Conservation (phyloP, 805 yeast species). For the Saccharomyces eubayanus region DNA sequence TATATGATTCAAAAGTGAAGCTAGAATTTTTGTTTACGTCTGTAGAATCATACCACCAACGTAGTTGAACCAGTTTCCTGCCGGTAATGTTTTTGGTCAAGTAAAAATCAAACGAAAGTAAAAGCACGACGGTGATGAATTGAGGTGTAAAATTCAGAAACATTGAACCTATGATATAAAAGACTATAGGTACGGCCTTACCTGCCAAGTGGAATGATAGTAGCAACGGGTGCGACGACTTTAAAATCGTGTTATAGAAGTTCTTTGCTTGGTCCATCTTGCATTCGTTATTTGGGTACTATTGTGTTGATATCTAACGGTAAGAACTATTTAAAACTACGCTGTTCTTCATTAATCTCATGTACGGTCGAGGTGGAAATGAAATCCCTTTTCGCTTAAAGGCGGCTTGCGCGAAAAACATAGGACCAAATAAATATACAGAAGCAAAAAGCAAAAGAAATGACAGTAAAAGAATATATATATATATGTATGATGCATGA, state of each 20-base stretch:
- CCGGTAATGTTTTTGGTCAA: slow-evolving; percentile 88
- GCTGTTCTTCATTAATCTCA: neutral
- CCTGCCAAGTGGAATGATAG: slow-evolving; percentile 26
- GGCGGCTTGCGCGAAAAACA: neutral
- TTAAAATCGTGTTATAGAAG: slow-evolving; percentile 29
- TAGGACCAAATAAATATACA: neutral
- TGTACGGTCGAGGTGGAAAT: neutral
- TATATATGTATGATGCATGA: neutral
- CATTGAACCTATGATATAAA: slow-evolving; percentile 27
- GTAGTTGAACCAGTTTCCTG: slow-evolving; percentile 75
- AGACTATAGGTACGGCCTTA: slow-evolving; percentile 27
- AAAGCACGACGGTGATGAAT: slow-evolving; percentile 67
- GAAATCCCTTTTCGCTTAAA: neutral
- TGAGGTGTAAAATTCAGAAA: slow-evolving; percentile 34
- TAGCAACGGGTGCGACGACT: slow-evolving; percentile 30
- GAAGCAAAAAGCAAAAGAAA: neutral
- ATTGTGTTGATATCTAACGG: neutral
- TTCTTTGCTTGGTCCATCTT: slow-evolving; percentile 26
- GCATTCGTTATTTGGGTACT: neutral
- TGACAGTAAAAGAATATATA: neutral
- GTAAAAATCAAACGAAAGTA: slow-evolving; percentile 89
- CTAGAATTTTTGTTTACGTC: slow-evolving; percentile 15
- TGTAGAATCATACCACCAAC: slow-evolving; percentile 92
- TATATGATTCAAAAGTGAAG: slow-evolving; percentile 29
- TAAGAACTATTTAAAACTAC: neutral